Base-by-base conservation (phyloP, 1,139 yeast species). In the Kodamaea suecica region DNA sequence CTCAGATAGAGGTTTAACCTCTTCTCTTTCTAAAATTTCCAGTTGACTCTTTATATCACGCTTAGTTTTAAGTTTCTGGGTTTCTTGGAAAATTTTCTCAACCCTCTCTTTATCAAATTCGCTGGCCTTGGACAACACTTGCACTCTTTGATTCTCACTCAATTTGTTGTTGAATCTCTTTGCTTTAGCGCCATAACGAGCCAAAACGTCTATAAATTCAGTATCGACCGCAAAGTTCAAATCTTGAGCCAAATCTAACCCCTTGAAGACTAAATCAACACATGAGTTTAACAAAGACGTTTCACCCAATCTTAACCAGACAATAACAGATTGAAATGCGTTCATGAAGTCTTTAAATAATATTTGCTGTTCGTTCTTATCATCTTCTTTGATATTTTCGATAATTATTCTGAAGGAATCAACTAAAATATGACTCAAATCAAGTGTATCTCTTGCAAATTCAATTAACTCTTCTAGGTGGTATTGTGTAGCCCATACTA, bases 391-490 rank as follows among this genome's bases (percentile, higher is more conserved):
- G 11, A 17, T 11, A 29, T 29, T 17, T 32, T 24, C 11, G 6
- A 65, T 71, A 30, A 86, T 63, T 8, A 74, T 61, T 38, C 84
- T 66, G 49, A 76, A 84, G 3, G 90, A 78, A 39, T 76, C 81
- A 13, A 90, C 58, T 27, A 90, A 61, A 2, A 70, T 61, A 44
- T 81, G 81, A 45, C 95, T 82, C 33, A 85, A 68, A 46, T 90
- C 97, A 35, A 88, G 66, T 0, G 87, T 81, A 55, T 88, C 96
- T 54, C 95, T 76, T 12, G 96, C 85, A 47, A 87, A 88, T 42
- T 85, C 94, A 33, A 83, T 71, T 52, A 86, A 66, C 34, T 73
- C 73, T 0, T 70, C 70, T 23, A 77, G 66, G 31, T 74, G 76
- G 49, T 79, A 81, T 26, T 65, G 61, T 4, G 68, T 56, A 0